Percentiles rank a stretch among this genome's conserved stretches.
Evolutionary conservation across 2,329 filamentous ascomycete genomes (phyloP).

Genomic region (Didymella pomorum): DNA sequence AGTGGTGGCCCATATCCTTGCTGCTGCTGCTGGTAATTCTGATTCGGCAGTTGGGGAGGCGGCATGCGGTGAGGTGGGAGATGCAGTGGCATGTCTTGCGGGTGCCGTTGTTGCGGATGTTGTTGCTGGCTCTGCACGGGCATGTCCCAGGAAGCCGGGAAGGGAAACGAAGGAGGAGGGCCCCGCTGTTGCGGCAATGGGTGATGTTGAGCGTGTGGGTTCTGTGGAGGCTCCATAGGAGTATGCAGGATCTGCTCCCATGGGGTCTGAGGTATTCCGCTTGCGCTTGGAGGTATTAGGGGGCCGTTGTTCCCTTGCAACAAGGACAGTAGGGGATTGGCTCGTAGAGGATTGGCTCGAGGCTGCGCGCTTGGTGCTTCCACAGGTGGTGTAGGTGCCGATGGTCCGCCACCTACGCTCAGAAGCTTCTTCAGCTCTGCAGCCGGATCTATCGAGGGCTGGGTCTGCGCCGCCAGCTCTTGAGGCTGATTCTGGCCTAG

Average conservation of each 20-base stretch:
- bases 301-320: conserved; percentile 49
- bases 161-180: conserved; percentile 59
- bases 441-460: conserved; percentile 54
- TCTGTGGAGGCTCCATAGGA: conserved; percentile 64
- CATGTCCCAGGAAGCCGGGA: conserved; percentile 50
- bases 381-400: conserved; percentile 37
- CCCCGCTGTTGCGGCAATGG: conserved; percentile 61
- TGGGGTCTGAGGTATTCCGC: conserved; percentile 54
- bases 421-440: conserved; percentile 62
- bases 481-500: conserved; percentile 38
- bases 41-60: conserved; percentile 29
- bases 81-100: conserved; percentile 33
- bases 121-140: conserved; percentile 30
- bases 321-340: conserved; percentile 64
- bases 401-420: conserved; percentile 51
- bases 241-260: conserved; percentile 62
- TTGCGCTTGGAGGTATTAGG: conserved; percentile 19
- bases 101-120: conserved; percentile 23
- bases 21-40: conserved; percentile 24
- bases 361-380: conserved; percentile 40
- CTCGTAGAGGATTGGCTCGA: conserved; percentile 55
- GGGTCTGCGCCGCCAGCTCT: conserved; percentile 39
- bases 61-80: conserved; percentile 33
- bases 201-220: conserved; percentile 63
- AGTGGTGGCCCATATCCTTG: conserved; percentile 47